These are phyloP conservation scores for Aegle marmelos DNA, from an alignment of 345 rosid genomes.

Conservation along the genomic window DNA sequence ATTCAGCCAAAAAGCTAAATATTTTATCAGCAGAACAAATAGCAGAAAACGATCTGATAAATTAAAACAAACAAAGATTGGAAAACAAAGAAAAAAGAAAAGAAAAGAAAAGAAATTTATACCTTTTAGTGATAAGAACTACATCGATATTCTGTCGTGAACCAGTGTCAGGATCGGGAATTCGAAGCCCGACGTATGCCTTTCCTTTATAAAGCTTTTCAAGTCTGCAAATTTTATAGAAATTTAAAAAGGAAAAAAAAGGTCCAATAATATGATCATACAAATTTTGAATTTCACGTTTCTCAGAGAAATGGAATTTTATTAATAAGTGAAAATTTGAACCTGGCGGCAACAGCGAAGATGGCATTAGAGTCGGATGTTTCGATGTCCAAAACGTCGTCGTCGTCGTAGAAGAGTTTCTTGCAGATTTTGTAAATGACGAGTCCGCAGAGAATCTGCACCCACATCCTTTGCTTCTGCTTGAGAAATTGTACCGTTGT, in stretches of 20 bases:
- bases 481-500: not conserved
- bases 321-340: not conserved
- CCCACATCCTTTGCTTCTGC: slow-evolving; percentile 55
- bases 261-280: not conserved
- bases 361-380: slow-evolving; percentile 62
- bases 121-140: slow-evolving; percentile 70
- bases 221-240: slow-evolving; percentile 39
- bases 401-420: slow-evolving; percentile 51
- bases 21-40: not conserved
- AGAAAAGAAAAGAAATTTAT: slow-evolving; percentile 22
- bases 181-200: slow-evolving; percentile 76
- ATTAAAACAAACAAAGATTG: not conserved
- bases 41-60: not conserved
- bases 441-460: slow-evolving; percentile 70
- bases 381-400: slow-evolving; percentile 53
- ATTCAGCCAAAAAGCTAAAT: not conserved
- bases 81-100: too few species aligned
- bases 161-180: slow-evolving; percentile 86
- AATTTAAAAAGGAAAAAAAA: not conserved
- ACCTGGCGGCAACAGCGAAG: slow-evolving; percentile 75
- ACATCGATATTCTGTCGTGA: slow-evolving; percentile 67
- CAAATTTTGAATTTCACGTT: not conserved
- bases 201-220: slow-evolving; percentile 90
- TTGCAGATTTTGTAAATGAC: slow-evolving; percentile 51
- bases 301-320: not conserved